Evolutionary conservation across 768 basidiomycete genomes (phyloP).

Genomic region (Dioszegia aurantiaca): DNA sequence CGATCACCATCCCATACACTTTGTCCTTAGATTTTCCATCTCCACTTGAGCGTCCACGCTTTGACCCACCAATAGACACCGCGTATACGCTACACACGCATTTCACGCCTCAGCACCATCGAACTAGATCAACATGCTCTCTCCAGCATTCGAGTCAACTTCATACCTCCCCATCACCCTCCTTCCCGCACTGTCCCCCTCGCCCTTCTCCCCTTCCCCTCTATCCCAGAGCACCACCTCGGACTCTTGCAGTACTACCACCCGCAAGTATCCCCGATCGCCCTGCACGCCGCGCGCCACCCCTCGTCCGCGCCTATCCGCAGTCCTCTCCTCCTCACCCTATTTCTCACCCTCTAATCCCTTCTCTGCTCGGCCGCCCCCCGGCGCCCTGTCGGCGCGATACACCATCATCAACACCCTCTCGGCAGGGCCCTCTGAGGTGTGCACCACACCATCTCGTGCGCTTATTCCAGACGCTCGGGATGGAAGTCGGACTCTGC

Average conservation of each 20-base stretch:
- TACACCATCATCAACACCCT: conserved; percentile 14
- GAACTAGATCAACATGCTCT: conserved; percentile 12
- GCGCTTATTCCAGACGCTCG: neutral
- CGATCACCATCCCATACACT: neutral
- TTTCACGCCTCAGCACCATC: too few species aligned
- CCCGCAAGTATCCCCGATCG: neutral
- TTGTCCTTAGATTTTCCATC: neutral
- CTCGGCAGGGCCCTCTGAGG: neutral
- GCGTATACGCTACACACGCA: too few species aligned
- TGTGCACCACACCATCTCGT: neutral
- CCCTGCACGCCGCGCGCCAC: conserved; percentile 7
- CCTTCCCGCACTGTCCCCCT: conserved; percentile 4
- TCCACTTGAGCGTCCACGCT: neutral
- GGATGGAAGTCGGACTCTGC: neutral
- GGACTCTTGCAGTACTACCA: neutral
- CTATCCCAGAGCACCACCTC: neutral
- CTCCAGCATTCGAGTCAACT: conserved; percentile 7
- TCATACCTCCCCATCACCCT: conserved; percentile 4
- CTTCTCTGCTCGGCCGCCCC: conserved; percentile 6
- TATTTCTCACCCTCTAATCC: conserved; percentile 24
- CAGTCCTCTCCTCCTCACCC: neutral
- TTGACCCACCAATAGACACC: too few species aligned
- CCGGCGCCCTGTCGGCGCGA: conserved; percentile 6
- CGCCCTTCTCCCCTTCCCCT: neutral
- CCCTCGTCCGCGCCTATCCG: neutral